A percentile compares a stretch with the other conserved stretches of the same genome.
phyloP scores from a whole-genome alignment of 768 basidiomycete species.

The Trametes cinnabarina region DNA sequence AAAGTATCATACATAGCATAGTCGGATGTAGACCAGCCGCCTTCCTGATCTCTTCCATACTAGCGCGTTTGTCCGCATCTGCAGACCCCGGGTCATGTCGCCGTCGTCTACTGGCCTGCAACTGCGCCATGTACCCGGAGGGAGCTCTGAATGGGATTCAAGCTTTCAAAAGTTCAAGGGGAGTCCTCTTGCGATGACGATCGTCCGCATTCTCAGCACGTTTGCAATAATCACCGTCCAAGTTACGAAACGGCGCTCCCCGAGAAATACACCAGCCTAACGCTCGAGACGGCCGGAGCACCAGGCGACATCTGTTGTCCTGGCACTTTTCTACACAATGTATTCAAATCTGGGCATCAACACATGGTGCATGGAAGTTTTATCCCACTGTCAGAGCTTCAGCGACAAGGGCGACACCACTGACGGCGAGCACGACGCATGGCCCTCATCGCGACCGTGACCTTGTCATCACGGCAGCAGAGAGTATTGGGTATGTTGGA shows the following conservation, averaged over 20 bases:
- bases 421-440: background rate
- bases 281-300: conserved; percentile 2
- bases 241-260: conserved; percentile 1
- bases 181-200: too few relatives aligned
- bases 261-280: background rate
- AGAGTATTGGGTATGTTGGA: background rate
- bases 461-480: background rate
- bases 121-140: too few relatives aligned
- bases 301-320: conserved; percentile 3
- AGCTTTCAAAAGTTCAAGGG: too few relatives aligned
- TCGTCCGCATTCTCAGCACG: too few relatives aligned
- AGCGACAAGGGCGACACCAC: background rate
- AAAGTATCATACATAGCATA: conserved; percentile 17
- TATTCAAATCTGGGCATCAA: background rate
- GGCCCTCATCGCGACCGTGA: background rate
- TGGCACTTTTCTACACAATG: background rate
- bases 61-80: background rate
- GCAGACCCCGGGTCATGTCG: background rate
- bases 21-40: background rate
- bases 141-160: too few relatives aligned
- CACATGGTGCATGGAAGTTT: conserved; percentile 10
- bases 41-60: background rate
- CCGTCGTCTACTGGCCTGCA: background rate
- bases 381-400: background rate
- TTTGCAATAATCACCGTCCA: too few relatives aligned